Base-by-base conservation (phyloP, 192 early-diverging fungal genomes). In the Mortierella antarctica region DNA sequence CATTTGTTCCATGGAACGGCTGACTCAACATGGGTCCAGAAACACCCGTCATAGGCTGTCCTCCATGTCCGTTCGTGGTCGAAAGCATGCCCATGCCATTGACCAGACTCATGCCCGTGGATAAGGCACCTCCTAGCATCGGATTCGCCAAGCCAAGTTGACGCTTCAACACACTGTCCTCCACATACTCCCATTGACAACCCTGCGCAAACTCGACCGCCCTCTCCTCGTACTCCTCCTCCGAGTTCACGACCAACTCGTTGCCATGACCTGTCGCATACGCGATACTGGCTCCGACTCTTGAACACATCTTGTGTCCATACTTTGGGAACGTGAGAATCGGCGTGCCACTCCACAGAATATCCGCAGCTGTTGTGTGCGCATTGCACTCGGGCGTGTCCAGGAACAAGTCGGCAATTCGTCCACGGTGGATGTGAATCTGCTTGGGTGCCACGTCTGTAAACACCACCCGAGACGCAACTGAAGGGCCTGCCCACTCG, bases 311-410 rank as follows among this genome's bases (percentile, higher is more conserved):
- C 83, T 96, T 96, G 85, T 97, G 96, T 56, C 87, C 85, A 72
- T 96, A 90, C 39, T 94, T 91, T 41, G 95, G 93, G 86, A 89
- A 96, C 6, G 96, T 98, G 42, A 98, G 78, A 47, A 98, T 90
- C 9, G 96, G 96, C 7, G 96, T 98, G 12, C 96, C 96, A 44
- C 91, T 92, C 95, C 95, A 98, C 54, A 98, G 83, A 57, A 96
- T 97, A 83, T 98, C 96, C 1, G 94, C 95, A 0, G 96, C 96
- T 7, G 96, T 98, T 4, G 96, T 98, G 59, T 98, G 96, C 0
- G 95, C 96, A 81, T 98, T 98, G 82, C 96, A 97, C 77, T 96
- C 95, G n/a, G 95, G 92, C 21, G 96, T 97, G 80, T 98, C 96
- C 57, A 98, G 84, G 66, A 98, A 96, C 42, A 96, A 67, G 67